Conservation (phyloP, 352 stramenopile species). For the Peronospora tabacina region DNA sequence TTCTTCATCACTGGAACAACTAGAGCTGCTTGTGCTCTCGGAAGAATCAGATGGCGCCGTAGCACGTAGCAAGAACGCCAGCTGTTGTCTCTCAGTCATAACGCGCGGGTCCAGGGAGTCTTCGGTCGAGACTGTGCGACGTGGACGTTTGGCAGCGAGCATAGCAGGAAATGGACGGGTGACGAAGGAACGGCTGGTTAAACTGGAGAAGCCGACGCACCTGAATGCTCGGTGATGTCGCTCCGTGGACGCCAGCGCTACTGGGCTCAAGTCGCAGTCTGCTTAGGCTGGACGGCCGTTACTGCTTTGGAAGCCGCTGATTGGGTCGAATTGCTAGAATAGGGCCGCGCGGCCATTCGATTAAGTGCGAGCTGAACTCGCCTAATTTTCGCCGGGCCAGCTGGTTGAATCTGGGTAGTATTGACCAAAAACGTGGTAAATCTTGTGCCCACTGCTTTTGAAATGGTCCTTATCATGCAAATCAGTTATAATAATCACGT, state of each 20-base stretch:
- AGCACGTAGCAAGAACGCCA: constrained; percentile 72
- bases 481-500: no score
- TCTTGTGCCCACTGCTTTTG: no score
- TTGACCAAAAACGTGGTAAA: no score
- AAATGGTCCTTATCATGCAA: no score
- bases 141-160: constrained; percentile 26
- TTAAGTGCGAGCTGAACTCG: constrained; percentile 23
- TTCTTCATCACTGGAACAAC: constrained; percentile 30
- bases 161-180: constrained; percentile 2
- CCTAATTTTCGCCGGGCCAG: background rate
- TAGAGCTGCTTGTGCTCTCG: constrained; percentile 22
- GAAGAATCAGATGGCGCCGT: constrained; percentile 52
- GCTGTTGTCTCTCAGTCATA: constrained; percentile 81
- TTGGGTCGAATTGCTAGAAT: constrained; percentile 19
- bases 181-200: background rate
- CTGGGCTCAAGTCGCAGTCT: constrained; percentile 15
- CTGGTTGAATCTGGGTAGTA: no score
- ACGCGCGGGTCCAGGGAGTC: constrained; percentile 45
- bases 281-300: constrained; percentile 21
- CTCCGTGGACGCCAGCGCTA: constrained; percentile 27
- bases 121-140: constrained; percentile 21
- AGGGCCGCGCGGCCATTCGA: constrained; percentile 10
- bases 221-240: constrained; percentile 24
- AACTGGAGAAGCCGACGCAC: constrained; percentile 8
- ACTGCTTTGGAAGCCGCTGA: constrained; percentile 13